phyloP scores from a whole-genome alignment of 1,139 yeast species.

The Yamadazyma atmosphaerica region DNA sequence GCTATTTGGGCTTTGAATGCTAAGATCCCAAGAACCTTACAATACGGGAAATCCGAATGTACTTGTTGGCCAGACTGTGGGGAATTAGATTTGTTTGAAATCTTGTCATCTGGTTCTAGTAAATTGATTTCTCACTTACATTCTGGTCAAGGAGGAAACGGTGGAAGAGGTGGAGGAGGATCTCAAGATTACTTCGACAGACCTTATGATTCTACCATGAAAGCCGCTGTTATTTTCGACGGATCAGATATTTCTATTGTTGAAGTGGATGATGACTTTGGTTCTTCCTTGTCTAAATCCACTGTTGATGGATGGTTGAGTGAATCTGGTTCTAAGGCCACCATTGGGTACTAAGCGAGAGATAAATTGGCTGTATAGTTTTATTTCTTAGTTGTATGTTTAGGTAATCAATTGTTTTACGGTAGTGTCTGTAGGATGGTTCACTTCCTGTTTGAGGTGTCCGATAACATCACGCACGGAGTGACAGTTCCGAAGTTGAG shows the following conservation, averaged over 20 bases:
- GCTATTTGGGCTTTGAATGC: constrained; percentile 80
- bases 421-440: too few species aligned
- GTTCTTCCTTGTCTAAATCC: constrained; percentile 49
- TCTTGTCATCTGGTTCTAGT: constrained; percentile 67
- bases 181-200: constrained; percentile 82
- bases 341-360: constrained; percentile 18
- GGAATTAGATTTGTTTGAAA: constrained; percentile 79
- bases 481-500: too few species aligned
- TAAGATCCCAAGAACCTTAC: constrained; percentile 76
- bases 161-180: constrained; percentile 96
- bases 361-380: neutral
- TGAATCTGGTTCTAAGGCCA: constrained; percentile 44
- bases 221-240: constrained; percentile 84
- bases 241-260: constrained; percentile 58
- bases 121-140: constrained; percentile 83
- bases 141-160: constrained; percentile 73
- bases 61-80: constrained; percentile 81
- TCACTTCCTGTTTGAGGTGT: too few species aligned
- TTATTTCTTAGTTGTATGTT: constrained; percentile 1
- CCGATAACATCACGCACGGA: too few species aligned
- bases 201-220: constrained; percentile 75
- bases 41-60: constrained; percentile 62
- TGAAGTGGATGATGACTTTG: constrained; percentile 57
- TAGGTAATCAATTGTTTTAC: neutral
- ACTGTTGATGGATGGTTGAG: constrained; percentile 59